Percentiles rank a stretch among this genome's conserved stretches.
Conservation (phyloP, 768 basidiomycete genomes). For the Dioszegia crocea region DNA sequence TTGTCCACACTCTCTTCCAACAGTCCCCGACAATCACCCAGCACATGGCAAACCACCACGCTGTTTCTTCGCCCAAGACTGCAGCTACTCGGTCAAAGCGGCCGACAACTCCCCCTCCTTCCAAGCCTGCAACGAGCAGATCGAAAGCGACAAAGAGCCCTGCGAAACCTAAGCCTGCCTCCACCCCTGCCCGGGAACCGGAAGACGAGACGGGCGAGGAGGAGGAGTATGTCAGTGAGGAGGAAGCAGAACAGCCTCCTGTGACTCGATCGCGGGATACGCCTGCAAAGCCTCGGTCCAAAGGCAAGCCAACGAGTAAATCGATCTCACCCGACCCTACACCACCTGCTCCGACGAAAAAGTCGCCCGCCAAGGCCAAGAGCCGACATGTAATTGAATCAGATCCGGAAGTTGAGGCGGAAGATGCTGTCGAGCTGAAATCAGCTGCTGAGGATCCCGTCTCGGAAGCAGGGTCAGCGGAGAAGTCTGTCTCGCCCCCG, state of each 20-base stretch:
- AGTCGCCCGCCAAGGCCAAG: not conserved
- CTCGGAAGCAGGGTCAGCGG: not conserved
- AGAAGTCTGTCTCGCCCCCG: not conserved
- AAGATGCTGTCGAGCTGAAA: conserved; percentile 1
- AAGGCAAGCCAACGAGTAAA: not conserved
- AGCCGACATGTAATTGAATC: conserved; percentile 1
- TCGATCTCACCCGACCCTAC: not conserved
- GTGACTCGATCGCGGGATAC: not conserved
- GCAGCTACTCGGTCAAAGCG: not conserved
- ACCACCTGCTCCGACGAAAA: not conserved
- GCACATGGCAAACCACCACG: not conserved
- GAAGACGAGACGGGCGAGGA: conserved; percentile 13
- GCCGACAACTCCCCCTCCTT: too few species aligned
- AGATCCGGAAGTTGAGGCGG: not conserved
- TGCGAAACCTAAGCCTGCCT: not conserved
- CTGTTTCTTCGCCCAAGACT: not conserved
- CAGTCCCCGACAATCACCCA: conserved; percentile 1
- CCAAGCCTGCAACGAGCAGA: too few species aligned
- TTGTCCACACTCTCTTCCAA: conserved; percentile 1
- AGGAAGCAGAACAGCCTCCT: not conserved
- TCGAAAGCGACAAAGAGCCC: not conserved
- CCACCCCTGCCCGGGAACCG: not conserved
- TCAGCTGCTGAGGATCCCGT: not conserved
- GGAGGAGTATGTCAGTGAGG: conserved; percentile 2
- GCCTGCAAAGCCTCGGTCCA: not conserved